Evolutionary conservation across 208 protist genomes (phyloP).

Genomic region (Zelonia costaricensis): DNA sequence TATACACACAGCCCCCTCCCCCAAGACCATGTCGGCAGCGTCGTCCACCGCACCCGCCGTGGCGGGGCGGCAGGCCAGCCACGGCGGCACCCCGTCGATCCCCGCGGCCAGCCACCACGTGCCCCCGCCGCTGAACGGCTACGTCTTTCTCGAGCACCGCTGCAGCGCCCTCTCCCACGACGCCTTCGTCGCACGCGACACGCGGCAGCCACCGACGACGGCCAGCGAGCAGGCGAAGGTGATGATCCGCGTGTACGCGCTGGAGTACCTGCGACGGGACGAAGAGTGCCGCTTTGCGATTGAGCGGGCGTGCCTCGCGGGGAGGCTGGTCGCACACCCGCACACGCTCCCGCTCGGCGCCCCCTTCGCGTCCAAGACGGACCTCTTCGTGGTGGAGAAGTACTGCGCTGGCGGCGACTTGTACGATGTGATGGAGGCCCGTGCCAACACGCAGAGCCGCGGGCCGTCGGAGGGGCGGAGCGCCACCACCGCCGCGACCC

Average conservation of each 20-base stretch:
- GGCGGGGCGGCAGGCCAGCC: not conserved
- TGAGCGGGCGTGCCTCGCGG: slow-evolving; percentile 58
- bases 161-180: slow-evolving; percentile 56
- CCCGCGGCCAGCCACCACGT: slow-evolving; percentile 30
- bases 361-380: slow-evolving; percentile 50
- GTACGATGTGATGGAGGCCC: slow-evolving; percentile 41
- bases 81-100: slow-evolving; percentile 2
- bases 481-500: not conserved
- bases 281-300: slow-evolving; percentile 48
- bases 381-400: slow-evolving; percentile 61
- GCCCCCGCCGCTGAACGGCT: slow-evolving; percentile 47
- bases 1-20: no score
- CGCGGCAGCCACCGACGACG: not conserved
- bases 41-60: not conserved
- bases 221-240: slow-evolving; percentile 27
- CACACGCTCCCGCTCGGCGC: slow-evolving; percentile 36
- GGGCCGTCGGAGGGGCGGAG: no score
- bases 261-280: slow-evolving; percentile 52
- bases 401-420: slow-evolving; percentile 66
- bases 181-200: slow-evolving; percentile 44
- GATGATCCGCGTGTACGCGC: slow-evolving; percentile 63
- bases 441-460: slow-evolving; percentile 18
- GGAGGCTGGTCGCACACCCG: slow-evolving; percentile 40
- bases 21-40: not conserved
- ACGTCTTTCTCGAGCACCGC: slow-evolving; percentile 49